phyloP scores from a whole-genome alignment of 2,329 filamentous ascomycete species.

The Colletotrichum somersetense region DNA sequence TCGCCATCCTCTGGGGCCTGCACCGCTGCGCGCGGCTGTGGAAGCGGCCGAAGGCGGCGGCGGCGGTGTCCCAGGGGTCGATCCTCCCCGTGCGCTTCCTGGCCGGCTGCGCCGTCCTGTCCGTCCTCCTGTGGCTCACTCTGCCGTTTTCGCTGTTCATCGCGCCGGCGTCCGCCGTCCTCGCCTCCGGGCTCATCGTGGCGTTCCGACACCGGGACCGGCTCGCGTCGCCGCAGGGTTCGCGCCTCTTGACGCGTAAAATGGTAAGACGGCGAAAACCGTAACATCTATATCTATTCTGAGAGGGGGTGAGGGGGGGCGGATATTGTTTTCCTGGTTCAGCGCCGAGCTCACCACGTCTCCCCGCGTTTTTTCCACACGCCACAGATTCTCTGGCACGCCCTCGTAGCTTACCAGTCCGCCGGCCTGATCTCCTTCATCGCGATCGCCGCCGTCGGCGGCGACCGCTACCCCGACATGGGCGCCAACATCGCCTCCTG shows the following conservation, averaged over 20 bases:
- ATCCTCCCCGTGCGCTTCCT: neutral
- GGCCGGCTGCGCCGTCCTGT: neutral
- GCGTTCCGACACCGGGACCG: neutral
- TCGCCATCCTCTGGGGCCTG: constrained; percentile 2
- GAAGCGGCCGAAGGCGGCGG: neutral
- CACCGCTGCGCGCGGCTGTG: neutral
- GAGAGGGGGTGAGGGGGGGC: no score
- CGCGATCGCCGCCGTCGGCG: neutral
- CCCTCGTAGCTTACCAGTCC: neutral
- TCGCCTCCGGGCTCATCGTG: neutral
- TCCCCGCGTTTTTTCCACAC: no score
- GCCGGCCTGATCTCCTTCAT: neutral
- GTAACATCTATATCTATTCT: no score
- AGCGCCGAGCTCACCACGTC: neutral
- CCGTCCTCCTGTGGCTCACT: neutral
- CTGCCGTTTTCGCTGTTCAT: neutral
- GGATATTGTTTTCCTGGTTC: no score
- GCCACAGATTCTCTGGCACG: constrained; percentile 17
- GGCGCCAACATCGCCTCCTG: neutral
- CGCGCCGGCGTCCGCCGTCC: neutral
- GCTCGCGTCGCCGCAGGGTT: neutral
- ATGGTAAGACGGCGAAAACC: neutral
- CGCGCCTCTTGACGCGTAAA: neutral
- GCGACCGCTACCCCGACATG: neutral
- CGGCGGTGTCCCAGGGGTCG: neutral